Base-by-base conservation (phyloP, 768 basidiomycete genomes). In the Hygrophoropsis aurantiaca region DNA sequence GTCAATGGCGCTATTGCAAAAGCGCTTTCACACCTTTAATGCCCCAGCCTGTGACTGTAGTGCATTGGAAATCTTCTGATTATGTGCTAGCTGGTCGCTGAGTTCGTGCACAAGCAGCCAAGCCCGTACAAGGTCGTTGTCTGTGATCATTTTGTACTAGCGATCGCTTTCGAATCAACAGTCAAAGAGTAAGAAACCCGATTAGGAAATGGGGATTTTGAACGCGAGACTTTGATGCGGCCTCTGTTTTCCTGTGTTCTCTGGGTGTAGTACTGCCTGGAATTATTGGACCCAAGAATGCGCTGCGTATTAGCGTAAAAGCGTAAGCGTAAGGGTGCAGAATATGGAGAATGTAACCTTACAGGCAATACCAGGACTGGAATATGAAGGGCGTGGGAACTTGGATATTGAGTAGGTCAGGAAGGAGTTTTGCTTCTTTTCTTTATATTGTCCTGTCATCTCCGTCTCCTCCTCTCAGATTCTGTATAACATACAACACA, bases 71-170 rank as follows among this genome's bases (percentile, higher is more conserved):
- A 93, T 74, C 58, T 85, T 87, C 44, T 90, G 80, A 68, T 97
- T 97, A 55, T 81, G 81, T 1, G 80, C 74, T 42, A 95, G 80
- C 69, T 92, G 90, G 26, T 90, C 85, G 58, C 83, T 82, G 58
- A 94, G 81, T 59, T 94, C 92, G 49, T 81, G 77, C 3, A 94
- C 75, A 54, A 94, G 77, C 49, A 84, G 79, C 85, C 87, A 91
- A 40, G 89, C 80, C 19, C 86, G 77, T 36, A 86, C 60, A 42
- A 90, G 77, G 42, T 91, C 90, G 53, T 64, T 74, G 54, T 88
- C 87, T 79, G 86, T 80, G 62, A 64, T 68, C 66, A 64, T 68
- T 44, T 16, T 21, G 40, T 5, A 11, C 4, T 62, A 55, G 49
- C 60, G 54, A 38, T 62, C 8, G 20, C 20, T 9, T 24, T 23